Conservation (phyloP, 2,329 filamentous ascomycete genomes). For the Verticillium longisporum region DNA sequence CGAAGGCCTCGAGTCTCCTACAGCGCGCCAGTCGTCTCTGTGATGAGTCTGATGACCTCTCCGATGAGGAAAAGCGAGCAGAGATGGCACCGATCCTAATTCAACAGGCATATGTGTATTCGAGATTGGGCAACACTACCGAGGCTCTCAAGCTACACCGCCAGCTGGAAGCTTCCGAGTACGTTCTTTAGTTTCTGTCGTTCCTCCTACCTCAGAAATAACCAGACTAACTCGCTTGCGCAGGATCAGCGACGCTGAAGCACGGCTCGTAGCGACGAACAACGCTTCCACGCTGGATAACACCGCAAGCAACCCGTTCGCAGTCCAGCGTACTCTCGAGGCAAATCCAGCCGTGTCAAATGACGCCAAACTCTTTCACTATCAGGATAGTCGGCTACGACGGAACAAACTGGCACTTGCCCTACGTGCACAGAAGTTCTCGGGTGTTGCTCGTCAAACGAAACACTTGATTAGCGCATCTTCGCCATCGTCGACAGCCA, state of each 20-base stretch:
- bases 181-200: slow-evolving; percentile 19
- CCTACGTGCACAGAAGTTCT: slow-evolving; percentile 60
- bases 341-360: slow-evolving; percentile 43
- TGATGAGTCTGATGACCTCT: slow-evolving; percentile 65
- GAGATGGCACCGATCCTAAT: slow-evolving; percentile 71
- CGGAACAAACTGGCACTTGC: slow-evolving; percentile 60
- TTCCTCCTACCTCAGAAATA: not conserved
- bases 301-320: slow-evolving; percentile 54
- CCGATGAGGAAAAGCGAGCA: slow-evolving; percentile 64
- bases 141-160: slow-evolving; percentile 59
- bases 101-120: slow-evolving; percentile 68
- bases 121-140: slow-evolving; percentile 55
- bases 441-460: slow-evolving; percentile 49
- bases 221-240: not conserved
- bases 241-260: slow-evolving; percentile 62
- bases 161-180: slow-evolving; percentile 57
- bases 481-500: slow-evolving; percentile 15
- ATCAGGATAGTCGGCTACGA: slow-evolving; percentile 48
- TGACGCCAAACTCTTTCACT: slow-evolving; percentile 63
- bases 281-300: slow-evolving; percentile 45
- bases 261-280: slow-evolving; percentile 58
- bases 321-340: slow-evolving; percentile 56
- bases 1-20: slow-evolving; percentile 57
- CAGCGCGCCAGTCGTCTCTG: slow-evolving; percentile 66
- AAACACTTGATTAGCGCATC: slow-evolving; percentile 28